Conservation (phyloP, 192 early-diverging fungal species). For the Coemansia sp. region DNA sequence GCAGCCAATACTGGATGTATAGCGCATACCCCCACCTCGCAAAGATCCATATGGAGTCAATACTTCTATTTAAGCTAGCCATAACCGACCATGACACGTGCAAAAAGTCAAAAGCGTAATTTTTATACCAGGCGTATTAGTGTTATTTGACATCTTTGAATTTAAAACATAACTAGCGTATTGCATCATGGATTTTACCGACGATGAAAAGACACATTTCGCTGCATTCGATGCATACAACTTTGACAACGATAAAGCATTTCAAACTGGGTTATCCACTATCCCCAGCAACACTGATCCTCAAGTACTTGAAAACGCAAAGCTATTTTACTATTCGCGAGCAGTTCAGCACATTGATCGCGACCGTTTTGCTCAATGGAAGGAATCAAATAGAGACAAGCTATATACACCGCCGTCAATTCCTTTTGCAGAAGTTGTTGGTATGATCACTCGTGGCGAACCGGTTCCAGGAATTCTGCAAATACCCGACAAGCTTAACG, state of each 20-base stretch:
- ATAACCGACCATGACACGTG: not conserved
- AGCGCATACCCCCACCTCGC: no score
- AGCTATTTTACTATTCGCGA: conserved; percentile 35
- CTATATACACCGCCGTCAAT: conserved; percentile 12
- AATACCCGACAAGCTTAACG: conserved; percentile 39
- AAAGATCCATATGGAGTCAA: no score
- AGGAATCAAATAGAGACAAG: conserved; percentile 1
- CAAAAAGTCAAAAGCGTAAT: not conserved
- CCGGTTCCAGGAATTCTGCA: conserved; percentile 31
- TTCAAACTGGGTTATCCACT: conserved; percentile 29
- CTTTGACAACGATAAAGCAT: conserved; percentile 28
- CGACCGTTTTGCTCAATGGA: conserved; percentile 21
- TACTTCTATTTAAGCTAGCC: not conserved
- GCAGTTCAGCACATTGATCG: conserved; percentile 13
- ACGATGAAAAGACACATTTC: conserved; percentile 9
- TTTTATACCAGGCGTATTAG: not conserved
- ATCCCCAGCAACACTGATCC: conserved; percentile 13
- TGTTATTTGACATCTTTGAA: no score
- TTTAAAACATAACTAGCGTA: not conserved
- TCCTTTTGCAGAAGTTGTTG: conserved; percentile 38
- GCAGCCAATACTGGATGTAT: no score
- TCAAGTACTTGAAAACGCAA: conserved; percentile 15
- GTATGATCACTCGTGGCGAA: conserved; percentile 34
- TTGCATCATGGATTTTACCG: conserved; percentile 9
- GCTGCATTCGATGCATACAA: conserved; percentile 35